Evolutionary conservation across 2,329 filamentous ascomycete genomes (phyloP), one percentile per base, ranked within the genome.

Genomic region (Dothideomycetidae sp.): DNA sequence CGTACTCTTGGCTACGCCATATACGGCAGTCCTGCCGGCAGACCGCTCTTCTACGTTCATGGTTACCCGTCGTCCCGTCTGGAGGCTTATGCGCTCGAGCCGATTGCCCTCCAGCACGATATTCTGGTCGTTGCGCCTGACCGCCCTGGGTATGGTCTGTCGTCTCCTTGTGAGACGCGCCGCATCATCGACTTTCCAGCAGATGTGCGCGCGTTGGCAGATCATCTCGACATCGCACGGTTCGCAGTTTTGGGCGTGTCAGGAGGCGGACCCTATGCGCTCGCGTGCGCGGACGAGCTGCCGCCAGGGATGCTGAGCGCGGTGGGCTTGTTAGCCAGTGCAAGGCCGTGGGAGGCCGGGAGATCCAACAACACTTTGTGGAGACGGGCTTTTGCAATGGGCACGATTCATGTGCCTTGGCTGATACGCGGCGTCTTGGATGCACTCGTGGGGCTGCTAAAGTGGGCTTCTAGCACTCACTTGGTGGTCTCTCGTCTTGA

Each of bases 201-300:
- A 10, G 64, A 70, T 38, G 47, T 68, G 3, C 42, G 57, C 10
- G 49, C 49, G 1, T 53, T 70, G 5, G 55, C 58, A 4, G 44
- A 57, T 2, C 53, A 63, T 41, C 53, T 68, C 7, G 50, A 56
- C 4, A 42, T 68, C n/a, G 39, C 50, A 3, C 43, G 51, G 3
- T 70, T 63, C 47, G 55, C 56, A 11, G 51, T 69, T 14, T 42
- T 68, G 4, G 65, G 63, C 2, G 49, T 57, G 3, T 65, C 61
- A 0, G 66, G 64, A 5, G 66, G 67, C 14, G 61, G 62, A 2
- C 63, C 65, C 1, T 68, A 63, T 45, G 57, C 58, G 2, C 47
- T 68, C 9, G 65, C 64, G 14, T 70, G 64, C 44, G 56, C 64
- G 10, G 52, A 56, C 29, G 42, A 44, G 3, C 46, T 68, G 11